Conservation (phyloP, 75 land plant genomes). For the Pinus taeda region DNA sequence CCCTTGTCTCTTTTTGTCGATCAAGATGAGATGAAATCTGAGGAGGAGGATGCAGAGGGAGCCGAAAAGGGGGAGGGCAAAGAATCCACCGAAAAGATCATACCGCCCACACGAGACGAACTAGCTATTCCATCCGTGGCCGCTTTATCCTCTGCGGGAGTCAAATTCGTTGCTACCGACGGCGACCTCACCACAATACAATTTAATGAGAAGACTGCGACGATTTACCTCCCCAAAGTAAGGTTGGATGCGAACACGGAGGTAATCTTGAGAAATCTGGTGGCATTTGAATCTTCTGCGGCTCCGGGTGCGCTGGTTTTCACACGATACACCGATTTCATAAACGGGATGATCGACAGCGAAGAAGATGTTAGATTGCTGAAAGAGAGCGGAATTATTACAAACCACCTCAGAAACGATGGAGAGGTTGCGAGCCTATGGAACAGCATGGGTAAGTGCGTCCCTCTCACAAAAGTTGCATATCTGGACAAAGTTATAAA, state of each 20-base stretch:
- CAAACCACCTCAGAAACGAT: background rate
- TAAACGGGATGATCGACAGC: background rate
- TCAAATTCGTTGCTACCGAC: background rate
- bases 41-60: too few species aligned
- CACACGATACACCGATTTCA: background rate
- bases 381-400: background rate
- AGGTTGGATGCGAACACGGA: background rate
- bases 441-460: conserved; percentile 9
- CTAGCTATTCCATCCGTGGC: background rate
- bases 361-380: background rate
- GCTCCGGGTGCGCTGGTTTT: background rate
- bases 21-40: too few species aligned
- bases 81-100: background rate
- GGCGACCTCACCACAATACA: background rate
- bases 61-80: too few species aligned
- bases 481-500: background rate
- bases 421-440: conserved; percentile 4
- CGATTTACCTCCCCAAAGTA: background rate
- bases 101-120: background rate
- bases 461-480: background rate
- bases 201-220: background rate
- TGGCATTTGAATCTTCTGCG: background rate
- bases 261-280: background rate
- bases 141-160: background rate
- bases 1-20: background rate